Evolutionary conservation across 331 rosid genomes (phyloP).

Genomic region (Stylosanthes scabra): DNA sequence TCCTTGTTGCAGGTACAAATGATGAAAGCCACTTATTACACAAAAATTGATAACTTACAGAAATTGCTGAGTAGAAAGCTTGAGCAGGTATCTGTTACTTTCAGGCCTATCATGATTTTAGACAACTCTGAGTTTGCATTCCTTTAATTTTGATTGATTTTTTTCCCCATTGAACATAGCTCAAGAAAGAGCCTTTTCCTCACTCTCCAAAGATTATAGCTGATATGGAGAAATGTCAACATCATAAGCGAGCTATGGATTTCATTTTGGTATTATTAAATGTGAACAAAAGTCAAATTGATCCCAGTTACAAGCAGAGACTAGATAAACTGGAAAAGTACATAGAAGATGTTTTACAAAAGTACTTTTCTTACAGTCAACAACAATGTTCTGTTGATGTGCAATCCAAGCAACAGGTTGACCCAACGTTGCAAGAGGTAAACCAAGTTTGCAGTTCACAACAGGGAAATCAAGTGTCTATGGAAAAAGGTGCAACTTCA

Average conservation of each 20-base stretch:
- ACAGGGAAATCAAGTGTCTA: slow-evolving; percentile 23
- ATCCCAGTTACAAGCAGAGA: background rate
- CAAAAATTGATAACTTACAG: background rate
- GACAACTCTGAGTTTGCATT: background rate
- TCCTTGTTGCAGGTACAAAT: slow-evolving; percentile 36
- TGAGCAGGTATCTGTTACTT: slow-evolving; percentile 28
- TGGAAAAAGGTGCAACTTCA: slow-evolving; percentile 13
- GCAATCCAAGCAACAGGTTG: slow-evolving; percentile 25
- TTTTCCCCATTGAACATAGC: slow-evolving; percentile 28
- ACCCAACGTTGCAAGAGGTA: slow-evolving; percentile 11
- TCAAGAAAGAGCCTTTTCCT: slow-evolving; percentile 28
- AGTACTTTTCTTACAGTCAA: background rate
- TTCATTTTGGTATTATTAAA: slow-evolving; percentile 1
- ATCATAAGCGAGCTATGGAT: background rate
- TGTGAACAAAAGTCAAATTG: slow-evolving; percentile 39
- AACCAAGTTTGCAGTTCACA: slow-evolving; percentile 7
- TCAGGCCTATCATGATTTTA: slow-evolving; percentile 6
- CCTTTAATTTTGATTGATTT: background rate
- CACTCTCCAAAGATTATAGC: background rate
- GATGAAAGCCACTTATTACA: background rate
- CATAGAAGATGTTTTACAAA: background rate
- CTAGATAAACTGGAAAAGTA: background rate
- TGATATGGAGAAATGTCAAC: background rate
- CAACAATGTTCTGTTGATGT: slow-evolving; percentile 31
- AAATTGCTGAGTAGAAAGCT: background rate